Evolutionary conservation across 1,284 basidiomycete genomes (phyloP).

Genomic region (Ustilago trichophora): DNA sequence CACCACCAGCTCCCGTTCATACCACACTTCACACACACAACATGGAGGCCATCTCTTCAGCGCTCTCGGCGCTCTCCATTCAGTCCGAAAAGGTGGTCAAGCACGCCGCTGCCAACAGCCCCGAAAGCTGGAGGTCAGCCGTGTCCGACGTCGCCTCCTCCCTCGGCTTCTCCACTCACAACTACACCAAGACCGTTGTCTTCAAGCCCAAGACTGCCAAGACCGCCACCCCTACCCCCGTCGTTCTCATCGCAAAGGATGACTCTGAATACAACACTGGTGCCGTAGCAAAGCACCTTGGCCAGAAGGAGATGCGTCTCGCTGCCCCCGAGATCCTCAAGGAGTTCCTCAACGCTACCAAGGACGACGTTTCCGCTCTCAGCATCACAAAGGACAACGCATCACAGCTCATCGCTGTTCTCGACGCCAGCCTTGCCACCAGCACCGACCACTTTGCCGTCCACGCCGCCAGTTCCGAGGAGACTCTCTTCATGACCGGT

Average conservation of each 20-base stretch:
- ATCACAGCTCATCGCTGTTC: constrained; percentile 48
- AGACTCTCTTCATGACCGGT: constrained; percentile 63
- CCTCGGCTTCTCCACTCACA: constrained; percentile 26
- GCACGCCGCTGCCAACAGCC: constrained; percentile 52
- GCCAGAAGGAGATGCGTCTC: constrained; percentile 86
- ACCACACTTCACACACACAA: not conserved
- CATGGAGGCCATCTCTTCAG: constrained; percentile 50
- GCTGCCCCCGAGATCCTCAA: constrained; percentile 87
- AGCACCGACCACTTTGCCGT: constrained; percentile 55
- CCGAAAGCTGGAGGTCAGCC: constrained; percentile 49
- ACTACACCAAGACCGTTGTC: constrained; percentile 76
- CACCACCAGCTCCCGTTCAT: not conserved
- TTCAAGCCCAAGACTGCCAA: constrained; percentile 93
- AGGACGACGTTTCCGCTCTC: constrained; percentile 74
- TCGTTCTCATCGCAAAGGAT: constrained; percentile 86
- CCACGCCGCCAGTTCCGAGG: constrained; percentile 55
- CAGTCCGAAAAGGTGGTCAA: constrained; percentile 49
- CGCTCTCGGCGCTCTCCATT: constrained; percentile 53
- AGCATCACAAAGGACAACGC: constrained; percentile 57
- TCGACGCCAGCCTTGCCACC: constrained; percentile 55
- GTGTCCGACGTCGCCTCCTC: constrained; percentile 41
- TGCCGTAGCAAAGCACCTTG: constrained; percentile 82
- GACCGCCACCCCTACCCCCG: constrained; percentile 80
- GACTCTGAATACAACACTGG: constrained; percentile 75
- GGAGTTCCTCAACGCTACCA: constrained; percentile 84